These are phyloP conservation scores for Tritrichomonas foetus DNA, from an alignment of 208 protist genomes.

Conservation along the genomic window DNA sequence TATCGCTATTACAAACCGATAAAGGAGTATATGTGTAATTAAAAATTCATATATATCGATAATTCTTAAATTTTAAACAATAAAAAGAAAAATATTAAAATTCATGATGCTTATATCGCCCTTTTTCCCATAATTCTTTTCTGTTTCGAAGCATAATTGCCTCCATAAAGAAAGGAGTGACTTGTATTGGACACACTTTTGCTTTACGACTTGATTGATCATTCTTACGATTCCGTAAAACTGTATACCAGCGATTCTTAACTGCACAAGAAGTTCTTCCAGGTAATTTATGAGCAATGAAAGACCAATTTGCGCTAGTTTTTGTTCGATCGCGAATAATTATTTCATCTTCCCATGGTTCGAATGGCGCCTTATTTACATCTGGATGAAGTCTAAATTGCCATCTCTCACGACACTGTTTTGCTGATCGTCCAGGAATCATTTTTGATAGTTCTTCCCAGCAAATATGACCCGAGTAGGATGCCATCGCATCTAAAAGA, in stretches of 20 bases:
- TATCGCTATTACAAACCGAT: too few relatives aligned
- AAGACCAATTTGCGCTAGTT: neutral
- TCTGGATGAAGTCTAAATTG: neutral
- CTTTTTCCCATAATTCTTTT: too few relatives aligned
- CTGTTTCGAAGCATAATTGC: too few relatives aligned
- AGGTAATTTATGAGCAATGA: neutral
- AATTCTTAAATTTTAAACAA: too few relatives aligned
- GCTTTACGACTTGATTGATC: too few relatives aligned
- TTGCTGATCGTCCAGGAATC: neutral
- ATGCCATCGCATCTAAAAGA: neutral
- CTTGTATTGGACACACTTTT: too few relatives aligned
- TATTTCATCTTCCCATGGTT: conserved; percentile 6
- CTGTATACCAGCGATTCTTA: conserved; percentile 23
- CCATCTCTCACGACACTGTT: conserved; percentile 25
- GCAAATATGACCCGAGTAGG: neutral
- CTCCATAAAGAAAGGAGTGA: too few relatives aligned
- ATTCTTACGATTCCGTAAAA: neutral
- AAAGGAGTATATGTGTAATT: too few relatives aligned
- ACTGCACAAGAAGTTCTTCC: neutral
- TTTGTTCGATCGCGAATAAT: neutral
- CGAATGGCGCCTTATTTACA: neutral
- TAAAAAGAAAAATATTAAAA: too few relatives aligned
- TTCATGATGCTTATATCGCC: too few relatives aligned
- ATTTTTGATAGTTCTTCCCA: neutral
- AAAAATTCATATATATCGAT: too few relatives aligned